Conservation (phyloP, 164 flowering plant species). For the Dillenia turbinata region DNA sequence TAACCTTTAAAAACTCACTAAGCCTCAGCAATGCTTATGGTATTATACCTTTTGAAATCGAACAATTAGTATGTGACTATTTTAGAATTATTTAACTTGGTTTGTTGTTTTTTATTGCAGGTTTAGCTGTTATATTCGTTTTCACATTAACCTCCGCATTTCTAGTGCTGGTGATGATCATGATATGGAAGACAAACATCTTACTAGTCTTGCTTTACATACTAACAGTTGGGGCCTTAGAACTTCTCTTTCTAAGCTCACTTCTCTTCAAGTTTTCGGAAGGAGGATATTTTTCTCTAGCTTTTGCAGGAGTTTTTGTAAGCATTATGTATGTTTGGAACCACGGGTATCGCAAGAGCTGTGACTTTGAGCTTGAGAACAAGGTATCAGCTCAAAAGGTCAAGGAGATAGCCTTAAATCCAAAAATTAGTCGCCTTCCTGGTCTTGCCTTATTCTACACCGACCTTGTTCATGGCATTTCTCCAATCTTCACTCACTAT, state of each 20-base stretch:
- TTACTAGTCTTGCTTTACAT: constrained; percentile 8
- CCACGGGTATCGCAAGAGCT: constrained; percentile 16
- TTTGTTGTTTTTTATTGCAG: constrained; percentile 3
- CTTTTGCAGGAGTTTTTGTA: constrained; percentile 16
- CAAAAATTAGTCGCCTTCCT: constrained; percentile 10
- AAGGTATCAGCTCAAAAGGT: constrained; percentile 13
- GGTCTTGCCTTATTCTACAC: constrained; percentile 29
- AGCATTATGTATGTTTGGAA: constrained; percentile 24
- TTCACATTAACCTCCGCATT: constrained; percentile 17
- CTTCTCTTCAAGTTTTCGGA: constrained; percentile 20
- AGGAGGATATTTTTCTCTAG: constrained; percentile 28
- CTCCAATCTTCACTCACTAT: constrained; percentile 30
- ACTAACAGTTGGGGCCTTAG: constrained; percentile 4
- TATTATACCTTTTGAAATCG: not conserved
- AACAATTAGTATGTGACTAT: no score
- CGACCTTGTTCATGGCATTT: constrained; percentile 29
- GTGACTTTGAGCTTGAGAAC: constrained; percentile 20
- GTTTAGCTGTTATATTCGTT: constrained; percentile 24
- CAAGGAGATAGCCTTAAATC: not conserved
- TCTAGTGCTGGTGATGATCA: constrained; percentile 18
- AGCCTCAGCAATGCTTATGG: constrained; percentile 35
- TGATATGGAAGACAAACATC: constrained; percentile 26
- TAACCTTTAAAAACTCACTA: constrained; percentile 18
- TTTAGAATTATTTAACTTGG: no score
- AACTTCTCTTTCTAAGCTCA: constrained; percentile 17